A percentile compares a stretch with the other conserved stretches of the same genome.
Conservation (phyloP, 176 grass and related monocot species). For the Aegilops umbellulata region DNA sequence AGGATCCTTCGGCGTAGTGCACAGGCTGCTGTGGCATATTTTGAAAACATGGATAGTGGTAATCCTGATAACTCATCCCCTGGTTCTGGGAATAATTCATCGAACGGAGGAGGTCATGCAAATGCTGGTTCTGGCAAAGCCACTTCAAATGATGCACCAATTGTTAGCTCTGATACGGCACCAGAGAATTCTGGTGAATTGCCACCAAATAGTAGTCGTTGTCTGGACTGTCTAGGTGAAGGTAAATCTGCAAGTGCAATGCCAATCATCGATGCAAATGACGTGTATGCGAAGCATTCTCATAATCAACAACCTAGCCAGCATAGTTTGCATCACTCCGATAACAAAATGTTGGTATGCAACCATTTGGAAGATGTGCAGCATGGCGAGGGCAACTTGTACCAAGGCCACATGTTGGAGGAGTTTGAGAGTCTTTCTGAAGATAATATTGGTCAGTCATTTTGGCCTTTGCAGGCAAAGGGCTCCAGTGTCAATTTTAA, state of each 20-base stretch:
- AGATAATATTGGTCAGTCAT: constrained; percentile 31
- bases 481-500: constrained; percentile 15
- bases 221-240: constrained; percentile 8
- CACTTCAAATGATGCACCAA: background rate
- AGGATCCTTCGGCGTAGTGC: constrained; percentile 79
- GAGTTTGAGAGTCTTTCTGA: constrained; percentile 16
- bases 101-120: constrained; percentile 43
- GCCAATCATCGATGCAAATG: background rate
- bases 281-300: constrained; percentile 20
- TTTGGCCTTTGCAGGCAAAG: constrained; percentile 56
- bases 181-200: constrained; percentile 2
- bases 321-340: background rate
- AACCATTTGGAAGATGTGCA: constrained; percentile 27
- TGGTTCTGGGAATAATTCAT: constrained; percentile 37
- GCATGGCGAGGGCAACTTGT: constrained; percentile 12
- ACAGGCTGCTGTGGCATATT: constrained; percentile 72
- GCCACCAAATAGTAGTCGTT: background rate
- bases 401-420: background rate
- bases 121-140: constrained; percentile 19
- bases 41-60: constrained; percentile 37
- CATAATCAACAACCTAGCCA: constrained; percentile 29
- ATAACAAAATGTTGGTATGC: background rate
- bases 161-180: background rate
- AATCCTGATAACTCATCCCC: constrained; percentile 32
- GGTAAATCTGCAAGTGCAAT: constrained; percentile 26